Conservation (phyloP, 805 yeast species). For the Torulaspora delbrueckii region DNA sequence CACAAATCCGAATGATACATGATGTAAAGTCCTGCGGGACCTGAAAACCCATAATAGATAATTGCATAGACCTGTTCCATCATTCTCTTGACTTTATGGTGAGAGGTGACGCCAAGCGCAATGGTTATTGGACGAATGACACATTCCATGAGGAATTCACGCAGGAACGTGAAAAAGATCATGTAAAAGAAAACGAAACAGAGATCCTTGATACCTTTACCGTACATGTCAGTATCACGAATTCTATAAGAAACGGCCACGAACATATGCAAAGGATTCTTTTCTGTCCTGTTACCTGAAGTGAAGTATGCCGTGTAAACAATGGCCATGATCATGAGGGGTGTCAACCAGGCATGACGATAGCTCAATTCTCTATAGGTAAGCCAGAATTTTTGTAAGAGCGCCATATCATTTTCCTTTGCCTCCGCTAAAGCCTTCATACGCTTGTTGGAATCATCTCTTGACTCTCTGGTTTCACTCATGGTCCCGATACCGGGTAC, state of each 20-base stretch:
- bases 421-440: conserved; percentile 32
- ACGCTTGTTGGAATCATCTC: conserved; percentile 39
- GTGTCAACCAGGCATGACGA: conserved; percentile 67
- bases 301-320: conserved; percentile 45
- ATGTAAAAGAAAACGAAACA: conserved; percentile 74
- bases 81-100: conserved; percentile 65
- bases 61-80: conserved; percentile 90
- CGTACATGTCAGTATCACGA: conserved; percentile 61
- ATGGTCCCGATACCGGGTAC: conserved; percentile 66
- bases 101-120: conserved; percentile 36
- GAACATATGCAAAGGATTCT: conserved; percentile 61
- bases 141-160: conserved; percentile 88
- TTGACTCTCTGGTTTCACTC: conserved; percentile 43
- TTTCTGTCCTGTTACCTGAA: conserved; percentile 52
- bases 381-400: conserved; percentile 51
- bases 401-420: conserved; percentile 46
- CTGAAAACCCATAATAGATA: conserved; percentile 71
- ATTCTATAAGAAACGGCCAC: conserved; percentile 61
- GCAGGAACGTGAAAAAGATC: conserved; percentile 79
- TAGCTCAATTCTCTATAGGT: conserved; percentile 54
- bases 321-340: conserved; percentile 45
- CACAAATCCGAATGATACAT: conserved; percentile 82
- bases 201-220: conserved; percentile 82
- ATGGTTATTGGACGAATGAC: conserved; percentile 73
- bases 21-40: conserved; percentile 84